These are phyloP conservation scores for Myotisia sp. DNA, from an alignment of 2,329 filamentous ascomycete species.

Conservation along the genomic window DNA sequence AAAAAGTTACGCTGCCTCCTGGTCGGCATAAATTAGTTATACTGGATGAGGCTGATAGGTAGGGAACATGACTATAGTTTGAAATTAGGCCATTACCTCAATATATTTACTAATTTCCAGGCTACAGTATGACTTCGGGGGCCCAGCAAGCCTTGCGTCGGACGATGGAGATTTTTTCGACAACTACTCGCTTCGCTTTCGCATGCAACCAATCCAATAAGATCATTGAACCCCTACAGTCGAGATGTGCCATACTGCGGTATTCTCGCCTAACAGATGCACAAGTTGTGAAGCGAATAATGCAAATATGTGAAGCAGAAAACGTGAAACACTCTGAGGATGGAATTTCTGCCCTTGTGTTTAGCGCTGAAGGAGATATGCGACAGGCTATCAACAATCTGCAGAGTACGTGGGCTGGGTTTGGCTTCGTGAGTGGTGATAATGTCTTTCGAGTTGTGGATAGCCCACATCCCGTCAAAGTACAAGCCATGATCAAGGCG, in stretches of 20 bases:
- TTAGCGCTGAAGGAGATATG: constrained; percentile 97
- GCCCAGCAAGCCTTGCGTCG: constrained; percentile 87
- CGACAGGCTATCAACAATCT: constrained; percentile 97
- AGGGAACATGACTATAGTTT: constrained; percentile 4
- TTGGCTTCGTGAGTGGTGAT: constrained; percentile 92
- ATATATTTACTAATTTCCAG: not conserved
- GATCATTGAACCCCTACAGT: constrained; percentile 98
- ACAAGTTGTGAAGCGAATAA: constrained; percentile 76
- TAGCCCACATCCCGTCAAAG: constrained; percentile 91
- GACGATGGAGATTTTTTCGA: constrained; percentile 98
- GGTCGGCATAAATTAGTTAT: constrained; percentile 95
- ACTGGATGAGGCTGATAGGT: constrained; percentile 88
- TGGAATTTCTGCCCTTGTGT: constrained; percentile 87
- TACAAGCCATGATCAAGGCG: constrained; percentile 95
- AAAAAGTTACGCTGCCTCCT: constrained; percentile 86
- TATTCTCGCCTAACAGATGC: constrained; percentile 85
- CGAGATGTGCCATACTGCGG: constrained; percentile 84
- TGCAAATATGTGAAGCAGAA: constrained; percentile 89
- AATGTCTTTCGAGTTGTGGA: constrained; percentile 98
- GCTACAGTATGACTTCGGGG: constrained; percentile 72
- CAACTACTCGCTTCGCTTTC: constrained; percentile 92
- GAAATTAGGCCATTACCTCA: not conserved
- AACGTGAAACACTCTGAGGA: constrained; percentile 84
- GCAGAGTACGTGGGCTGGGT: constrained; percentile 83
- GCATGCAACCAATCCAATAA: constrained; percentile 99